phyloP scores from a whole-genome alignment of 176 grass and related monocot genomes.

The Stipa capillata region DNA sequence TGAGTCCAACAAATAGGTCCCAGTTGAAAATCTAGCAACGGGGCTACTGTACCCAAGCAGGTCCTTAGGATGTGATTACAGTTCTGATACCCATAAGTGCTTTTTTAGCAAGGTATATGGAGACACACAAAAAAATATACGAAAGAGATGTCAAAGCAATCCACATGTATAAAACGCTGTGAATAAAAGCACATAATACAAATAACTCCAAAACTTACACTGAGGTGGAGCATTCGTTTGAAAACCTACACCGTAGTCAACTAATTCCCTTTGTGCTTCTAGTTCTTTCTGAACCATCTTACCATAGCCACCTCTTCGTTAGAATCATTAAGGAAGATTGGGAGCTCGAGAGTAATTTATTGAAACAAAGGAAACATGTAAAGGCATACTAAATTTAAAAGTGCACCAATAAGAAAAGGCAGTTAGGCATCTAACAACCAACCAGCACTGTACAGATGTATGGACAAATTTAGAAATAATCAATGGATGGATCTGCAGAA shows the following conservation, averaged over 20 bases:
- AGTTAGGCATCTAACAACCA: not conserved
- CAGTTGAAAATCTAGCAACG: not conserved
- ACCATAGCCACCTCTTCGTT: constrained; percentile 87
- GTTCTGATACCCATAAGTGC: not conserved
- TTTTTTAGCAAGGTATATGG: not conserved
- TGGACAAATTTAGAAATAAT: not conserved
- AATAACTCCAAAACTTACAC: constrained; percentile 31
- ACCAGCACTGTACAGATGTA: not conserved
- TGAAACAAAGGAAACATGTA: not conserved
- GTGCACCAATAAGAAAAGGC: not conserved
- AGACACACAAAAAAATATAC: not conserved
- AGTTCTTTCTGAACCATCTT: constrained; percentile 96
- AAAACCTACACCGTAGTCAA: constrained; percentile 79
- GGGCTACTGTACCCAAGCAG: not conserved
- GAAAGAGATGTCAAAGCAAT: not conserved
- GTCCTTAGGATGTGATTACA: not conserved
- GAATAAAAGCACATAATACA: not conserved
- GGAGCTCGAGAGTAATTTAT: not conserved
- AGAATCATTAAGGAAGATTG: constrained; percentile 40
- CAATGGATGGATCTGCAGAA: not conserved
- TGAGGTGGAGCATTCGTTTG: constrained; percentile 38
- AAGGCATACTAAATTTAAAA: not conserved
- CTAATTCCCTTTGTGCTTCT: constrained; percentile 88
- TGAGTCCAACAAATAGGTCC: not conserved
- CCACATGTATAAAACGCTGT: not conserved